phyloP scores from a whole-genome alignment of 2,329 filamentous ascomycete genomes.

The Exserohilum turcica region DNA sequence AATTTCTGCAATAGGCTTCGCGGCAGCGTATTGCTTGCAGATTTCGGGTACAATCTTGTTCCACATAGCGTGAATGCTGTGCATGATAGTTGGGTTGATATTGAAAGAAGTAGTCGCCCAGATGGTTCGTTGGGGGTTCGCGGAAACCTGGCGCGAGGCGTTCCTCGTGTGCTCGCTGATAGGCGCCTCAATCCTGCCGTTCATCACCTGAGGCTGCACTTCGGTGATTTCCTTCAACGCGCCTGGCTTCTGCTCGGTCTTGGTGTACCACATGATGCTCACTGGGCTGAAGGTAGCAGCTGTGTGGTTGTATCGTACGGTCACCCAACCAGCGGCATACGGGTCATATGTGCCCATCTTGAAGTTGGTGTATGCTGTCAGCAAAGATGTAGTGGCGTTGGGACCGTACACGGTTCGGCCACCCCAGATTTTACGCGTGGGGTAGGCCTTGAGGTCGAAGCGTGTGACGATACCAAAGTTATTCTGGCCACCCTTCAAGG shows the following conservation, averaged over 20 bases:
- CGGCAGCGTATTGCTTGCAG: slow-evolving; percentile 18
- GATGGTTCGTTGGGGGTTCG: slow-evolving; percentile 23
- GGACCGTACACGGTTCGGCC: slow-evolving; percentile 24
- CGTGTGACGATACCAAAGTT: slow-evolving; percentile 53
- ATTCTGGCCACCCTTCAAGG: slow-evolving; percentile 51
- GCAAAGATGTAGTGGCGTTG: slow-evolving; percentile 16
- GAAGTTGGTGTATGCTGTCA: slow-evolving; percentile 28
- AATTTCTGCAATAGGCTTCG: slow-evolving; percentile 21
- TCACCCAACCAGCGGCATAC: slow-evolving; percentile 33
- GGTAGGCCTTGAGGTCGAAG: slow-evolving; percentile 45
- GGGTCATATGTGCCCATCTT: slow-evolving; percentile 27
- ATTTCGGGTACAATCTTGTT: slow-evolving; percentile 20
- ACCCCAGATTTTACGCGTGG: slow-evolving; percentile 21
- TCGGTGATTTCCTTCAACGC: slow-evolving; percentile 20
- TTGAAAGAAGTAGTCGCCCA: slow-evolving; percentile 35
- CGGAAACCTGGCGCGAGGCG: slow-evolving; percentile 20
- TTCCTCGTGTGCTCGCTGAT: slow-evolving; percentile 29
- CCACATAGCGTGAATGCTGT: slow-evolving; percentile 28
- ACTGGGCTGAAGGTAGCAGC: slow-evolving; percentile 20
- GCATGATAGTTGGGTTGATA: slow-evolving; percentile 23
- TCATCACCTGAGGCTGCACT: slow-evolving; percentile 21
- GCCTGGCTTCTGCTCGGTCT: slow-evolving; percentile 23
- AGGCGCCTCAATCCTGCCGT: slow-evolving; percentile 23
- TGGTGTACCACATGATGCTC: slow-evolving; percentile 32
- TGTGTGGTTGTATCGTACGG: slow-evolving; percentile 28